phyloP scores from a whole-genome alignment of 2,329 filamentous ascomycete genomes.

The Cordyceps militaris region DNA sequence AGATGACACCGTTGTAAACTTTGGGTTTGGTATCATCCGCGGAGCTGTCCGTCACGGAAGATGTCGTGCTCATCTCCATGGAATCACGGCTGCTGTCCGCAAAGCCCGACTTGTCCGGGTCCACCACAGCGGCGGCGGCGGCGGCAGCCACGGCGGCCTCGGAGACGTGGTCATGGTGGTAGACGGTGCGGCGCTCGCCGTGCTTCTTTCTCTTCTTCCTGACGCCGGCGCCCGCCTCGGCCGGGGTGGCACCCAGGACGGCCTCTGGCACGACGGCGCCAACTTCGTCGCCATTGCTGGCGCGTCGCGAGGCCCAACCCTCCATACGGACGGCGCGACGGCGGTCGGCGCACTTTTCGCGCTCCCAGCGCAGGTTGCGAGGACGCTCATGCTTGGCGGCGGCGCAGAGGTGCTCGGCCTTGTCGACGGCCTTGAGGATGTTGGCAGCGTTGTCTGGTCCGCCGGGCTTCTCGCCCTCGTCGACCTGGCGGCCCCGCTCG shows the following conservation, averaged over 20 bases:
- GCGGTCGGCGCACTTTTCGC: slow-evolving; percentile 10
- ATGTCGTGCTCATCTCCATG: slow-evolving; percentile 1
- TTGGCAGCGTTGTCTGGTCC: slow-evolving; percentile 8
- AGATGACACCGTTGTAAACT: slow-evolving; percentile 52
- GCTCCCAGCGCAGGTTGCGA: slow-evolving; percentile 12
- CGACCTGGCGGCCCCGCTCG: slow-evolving; percentile 6
- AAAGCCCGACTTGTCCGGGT: not conserved
- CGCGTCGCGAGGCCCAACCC: not conserved
- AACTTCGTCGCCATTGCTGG: not conserved
- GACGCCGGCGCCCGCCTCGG: not conserved
- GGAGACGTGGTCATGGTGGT: slow-evolving; percentile 7
- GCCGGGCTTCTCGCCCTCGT: slow-evolving; percentile 2
- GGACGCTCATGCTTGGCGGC: slow-evolving; percentile 6
- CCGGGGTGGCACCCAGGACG: not conserved
- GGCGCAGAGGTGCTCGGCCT: slow-evolving; percentile 5
- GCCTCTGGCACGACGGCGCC: not conserved
- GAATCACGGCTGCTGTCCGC: slow-evolving; percentile 7
- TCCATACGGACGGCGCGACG: slow-evolving; percentile 9
- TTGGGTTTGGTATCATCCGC: slow-evolving; percentile 43
- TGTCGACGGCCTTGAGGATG: slow-evolving; percentile 13
- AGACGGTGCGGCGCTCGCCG: slow-evolving; percentile 7
- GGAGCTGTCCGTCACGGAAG: slow-evolving; percentile 10
- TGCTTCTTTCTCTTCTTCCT: slow-evolving; percentile 9
- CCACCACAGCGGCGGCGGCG: not conserved
- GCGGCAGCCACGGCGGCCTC: slow-evolving; percentile 4